phyloP scores from a whole-genome alignment of 495 filamentous ascomycete species.

The Penicillium nucicola region DNA sequence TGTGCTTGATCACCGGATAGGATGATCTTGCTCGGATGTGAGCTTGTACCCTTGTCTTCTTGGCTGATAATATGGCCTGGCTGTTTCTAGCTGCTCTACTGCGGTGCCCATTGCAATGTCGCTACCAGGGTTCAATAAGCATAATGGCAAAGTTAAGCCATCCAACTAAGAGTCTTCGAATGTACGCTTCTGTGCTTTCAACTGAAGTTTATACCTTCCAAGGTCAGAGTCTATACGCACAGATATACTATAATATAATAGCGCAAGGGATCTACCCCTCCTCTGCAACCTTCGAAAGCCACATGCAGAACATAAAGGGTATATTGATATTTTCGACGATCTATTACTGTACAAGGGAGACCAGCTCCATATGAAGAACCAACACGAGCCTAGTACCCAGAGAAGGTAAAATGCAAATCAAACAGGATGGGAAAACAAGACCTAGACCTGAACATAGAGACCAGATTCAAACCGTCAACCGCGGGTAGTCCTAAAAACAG shows the following conservation, averaged over 20 bases:
- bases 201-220: too few species aligned
- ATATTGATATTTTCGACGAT: constrained; percentile 6
- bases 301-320: constrained; percentile 5
- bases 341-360: constrained; percentile 12
- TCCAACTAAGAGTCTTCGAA: too few species aligned
- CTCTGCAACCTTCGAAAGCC: background rate
- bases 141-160: too few species aligned
- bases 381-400: background rate
- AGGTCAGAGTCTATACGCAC: background rate
- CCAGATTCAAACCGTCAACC: constrained; percentile 14
- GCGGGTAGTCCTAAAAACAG: constrained; percentile 24
- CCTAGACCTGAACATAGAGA: background rate
- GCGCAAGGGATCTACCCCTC: background rate
- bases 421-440: background rate
- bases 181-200: too few species aligned
- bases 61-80: background rate
- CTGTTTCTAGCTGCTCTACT: too few species aligned
- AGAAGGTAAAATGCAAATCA: background rate
- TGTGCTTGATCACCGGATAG: constrained; percentile 16
- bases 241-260: background rate
- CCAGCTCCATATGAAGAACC: constrained; percentile 2
- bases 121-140: too few species aligned
- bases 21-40: constrained; percentile 6
- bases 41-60: constrained; percentile 10
- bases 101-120: too few species aligned